Evolutionary conservation across 805 yeast species (phyloP), one percentile per base, ranked within the genome.

Genomic region (Candida khao-thaluensis): DNA sequence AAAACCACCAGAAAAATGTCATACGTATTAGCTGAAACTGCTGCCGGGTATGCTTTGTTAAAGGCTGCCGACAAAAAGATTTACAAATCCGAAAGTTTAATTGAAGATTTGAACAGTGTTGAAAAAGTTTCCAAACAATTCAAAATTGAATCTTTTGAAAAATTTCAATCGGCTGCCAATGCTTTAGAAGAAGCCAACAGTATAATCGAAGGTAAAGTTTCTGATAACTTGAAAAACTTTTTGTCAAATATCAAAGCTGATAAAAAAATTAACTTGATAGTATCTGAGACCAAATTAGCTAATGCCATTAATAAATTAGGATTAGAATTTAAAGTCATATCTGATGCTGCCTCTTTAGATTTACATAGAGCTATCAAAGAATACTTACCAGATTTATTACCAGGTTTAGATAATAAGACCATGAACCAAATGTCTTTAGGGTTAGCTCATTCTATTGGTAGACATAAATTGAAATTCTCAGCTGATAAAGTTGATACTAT

Each of bases 401-500:
- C 99, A 44, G 99, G 99, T 53, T 75, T 93, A 63, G 79, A 82
- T 33, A 96, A 87, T 57, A 64, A 77, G 49, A 91, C 88, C 53
- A 69, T 91, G 53, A 80, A 85, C 48, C 93, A 93, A 59, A 93
- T 91, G 99, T 85, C 98, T 9, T 79, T 91, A 48, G 99, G 99
- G 79, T 79, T 93, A 63, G 97, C 99, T 37, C 99, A 93, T 70
- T 91, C 98, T 35, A 83, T 93, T 56, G 99, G 98, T 59, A 91
- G 99, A 72, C 95, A 91, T 69, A 93, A 93, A 74, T 81, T 93
- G 64, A 93, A 93, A 71, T 93, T 93, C 64, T 84, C 95, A 39
- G 95, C 98, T 47, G 99, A 93, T 66, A 93, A 93, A 71, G 99
- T 93, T 43, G 99, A 93, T 70, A 91, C 95, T 49, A 93, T 93